Evolutionary conservation across 2,329 filamentous ascomycete genomes (phyloP), one percentile per base, ranked within the genome.

Genomic region (Hypoxylon sp.): DNA sequence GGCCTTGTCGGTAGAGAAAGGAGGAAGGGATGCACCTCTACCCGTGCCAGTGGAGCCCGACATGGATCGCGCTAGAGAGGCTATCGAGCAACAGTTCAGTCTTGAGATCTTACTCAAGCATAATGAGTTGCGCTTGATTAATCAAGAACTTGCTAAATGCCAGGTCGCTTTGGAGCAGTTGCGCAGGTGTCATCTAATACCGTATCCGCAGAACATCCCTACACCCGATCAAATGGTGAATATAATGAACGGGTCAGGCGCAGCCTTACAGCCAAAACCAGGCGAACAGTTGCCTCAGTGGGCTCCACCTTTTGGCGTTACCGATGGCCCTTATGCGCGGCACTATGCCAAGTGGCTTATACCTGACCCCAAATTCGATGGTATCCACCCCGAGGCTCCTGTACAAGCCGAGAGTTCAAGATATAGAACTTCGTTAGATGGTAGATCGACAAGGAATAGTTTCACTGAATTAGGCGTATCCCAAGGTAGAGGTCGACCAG

Each of bases 261-360:
- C 90, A 71, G 89, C 93, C 70, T 79, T 96, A 70, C 85, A 87
- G 67, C 83, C 87, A 70, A 84, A 84, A 71, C 81, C 86, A 71
- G 90, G 90, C 74, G 89, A 90, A 74, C 84, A 88, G 67, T 84
- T 90, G 73, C 92, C 94, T 66, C 85, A 88, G 75, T 94, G 92
- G 85, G 93, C 94, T 39, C 89, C 96, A 48, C 92, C 96, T 2
- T 97, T 94, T 84, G 95, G 95, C 73, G 93, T 98, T 63, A 90
- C 90, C 14, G 93, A 98, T 75, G 96, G 96, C 10, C 94, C 96
- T 2, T 98, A 98, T 81, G 91, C 94, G 67, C 91, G 94, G 74
- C 96, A 98, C 82, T 98, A 98, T 81, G 91, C 94, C 78, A 94
- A 93, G 84, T 99, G 96, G 96, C 88, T 99, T 73, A 90, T 98